phyloP scores from a whole-genome alignment of 202 grass and related monocot species.

The Schoenoplectus triqueter region DNA sequence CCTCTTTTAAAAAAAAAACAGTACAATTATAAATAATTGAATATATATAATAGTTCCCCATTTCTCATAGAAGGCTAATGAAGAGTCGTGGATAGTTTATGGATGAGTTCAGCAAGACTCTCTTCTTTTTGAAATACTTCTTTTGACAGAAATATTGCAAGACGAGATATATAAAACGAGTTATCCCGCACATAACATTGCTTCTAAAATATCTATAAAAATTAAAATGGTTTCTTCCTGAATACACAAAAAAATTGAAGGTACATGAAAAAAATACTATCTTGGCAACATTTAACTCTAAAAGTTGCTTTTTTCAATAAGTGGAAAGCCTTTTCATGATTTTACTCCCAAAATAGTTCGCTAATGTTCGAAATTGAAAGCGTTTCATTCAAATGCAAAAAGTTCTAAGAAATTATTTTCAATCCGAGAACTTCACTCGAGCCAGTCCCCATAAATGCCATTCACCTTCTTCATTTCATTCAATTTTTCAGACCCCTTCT shows the following conservation, averaged over 20 bases:
- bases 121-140: too few relatives aligned
- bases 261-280: not conserved
- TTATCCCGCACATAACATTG: too few relatives aligned
- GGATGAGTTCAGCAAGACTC: too few relatives aligned
- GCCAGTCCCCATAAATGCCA: slow-evolving; percentile 40
- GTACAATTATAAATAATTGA: too few relatives aligned
- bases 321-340: not conserved
- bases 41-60: too few relatives aligned
- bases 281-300: not conserved
- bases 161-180: too few relatives aligned
- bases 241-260: not conserved
- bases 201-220: too few relatives aligned
- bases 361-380: not conserved
- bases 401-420: not conserved
- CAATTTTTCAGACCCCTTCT: slow-evolving; percentile 30
- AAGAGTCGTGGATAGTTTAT: too few relatives aligned
- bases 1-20: too few relatives aligned
- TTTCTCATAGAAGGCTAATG: too few relatives aligned
- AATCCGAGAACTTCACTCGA: slow-evolving; percentile 9
- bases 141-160: too few relatives aligned
- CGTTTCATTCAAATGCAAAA: slow-evolving; percentile 8
- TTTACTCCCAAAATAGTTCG: slow-evolving; percentile 19
- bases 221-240: not conserved
- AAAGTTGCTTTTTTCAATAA: not conserved
- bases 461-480: slow-evolving; percentile 32